Evolutionary conservation across 371 early-diverging fungal species (phyloP), one percentile per base, ranked within the genome.

Genomic region (Rhizopus microsporus): DNA sequence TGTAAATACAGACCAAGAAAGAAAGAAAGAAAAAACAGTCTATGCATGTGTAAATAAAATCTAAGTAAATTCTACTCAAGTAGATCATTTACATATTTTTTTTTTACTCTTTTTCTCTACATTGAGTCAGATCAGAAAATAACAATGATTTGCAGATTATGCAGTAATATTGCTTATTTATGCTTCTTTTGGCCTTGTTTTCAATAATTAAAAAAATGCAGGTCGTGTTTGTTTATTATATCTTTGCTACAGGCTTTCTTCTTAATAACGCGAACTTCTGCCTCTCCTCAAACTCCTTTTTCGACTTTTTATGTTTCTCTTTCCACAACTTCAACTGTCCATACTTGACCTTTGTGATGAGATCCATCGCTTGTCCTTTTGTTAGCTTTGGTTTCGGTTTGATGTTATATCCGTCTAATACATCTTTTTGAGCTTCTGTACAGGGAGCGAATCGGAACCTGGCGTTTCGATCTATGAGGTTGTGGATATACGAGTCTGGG

Each of bases 311-410:
- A 7, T 45, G 9, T 23, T 56, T 39, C 17, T 15, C 13, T 35
- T 46, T 60, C 78, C 78, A 77, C 0, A 66, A 9, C 44, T 57
- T 65, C 3, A 65, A 30, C 17, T 71, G 81, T 0, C 86, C 86
- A 54, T 75, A 66, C 15, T 69, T 68, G 10, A 83, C 43, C 17
- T 77, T 73, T 0, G 81, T 74, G 35, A 86, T 68, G 34, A 84
- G 63, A 51, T 82, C 79, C 66, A 82, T 78, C 0, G 86, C 86
- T 51, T 84, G 82, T 3, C 86, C 86, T 57, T 80, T 84, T 1
- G 74, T 82, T 51, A 84, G 39, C 1, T 44, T 13, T 12, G 38
- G 35, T 55, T 59, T 56, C 29, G 62, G 50, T 10, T 59, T 52
- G 16, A 68, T 53, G 3, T 63, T 57, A 16, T 63, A 65, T 8